phyloP scores from a whole-genome alignment of 164 flowering plant genomes.

The Echeveria elegans region DNA sequence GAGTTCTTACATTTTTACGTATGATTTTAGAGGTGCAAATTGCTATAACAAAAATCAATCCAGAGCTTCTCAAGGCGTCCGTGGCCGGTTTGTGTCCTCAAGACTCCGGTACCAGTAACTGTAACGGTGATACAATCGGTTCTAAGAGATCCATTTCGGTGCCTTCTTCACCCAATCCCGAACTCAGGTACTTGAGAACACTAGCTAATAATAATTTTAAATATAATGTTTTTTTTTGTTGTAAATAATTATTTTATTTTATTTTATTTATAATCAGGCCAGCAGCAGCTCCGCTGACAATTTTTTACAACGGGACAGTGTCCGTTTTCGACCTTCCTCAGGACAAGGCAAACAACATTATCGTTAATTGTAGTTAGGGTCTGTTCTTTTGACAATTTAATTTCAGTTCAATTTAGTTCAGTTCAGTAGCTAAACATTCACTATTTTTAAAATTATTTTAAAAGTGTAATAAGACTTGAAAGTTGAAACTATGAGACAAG shows the following conservation, averaged over 20 bases:
- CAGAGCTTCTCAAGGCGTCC: conserved; percentile 41
- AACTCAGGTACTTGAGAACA: conserved; percentile 15
- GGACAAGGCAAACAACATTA: conserved; percentile 21
- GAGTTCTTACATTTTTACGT: too few relatives aligned
- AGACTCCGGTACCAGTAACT: not conserved
- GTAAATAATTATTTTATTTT: too few relatives aligned
- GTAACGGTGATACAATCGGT: not conserved
- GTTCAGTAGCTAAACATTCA: too few relatives aligned
- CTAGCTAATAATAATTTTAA: too few relatives aligned
- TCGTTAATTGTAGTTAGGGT: not conserved
- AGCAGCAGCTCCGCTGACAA: too few relatives aligned
- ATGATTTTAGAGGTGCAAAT: conserved; percentile 32
- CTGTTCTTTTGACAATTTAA: too few relatives aligned
- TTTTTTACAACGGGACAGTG: conserved; percentile 37
- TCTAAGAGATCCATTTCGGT: conserved; percentile 15
- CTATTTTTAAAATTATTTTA: too few relatives aligned
- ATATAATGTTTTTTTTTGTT: too few relatives aligned
- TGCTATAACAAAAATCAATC: conserved; percentile 52
- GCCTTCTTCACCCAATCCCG: conserved; percentile 23
- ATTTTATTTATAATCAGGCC: too few relatives aligned
- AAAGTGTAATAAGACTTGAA: too few relatives aligned
- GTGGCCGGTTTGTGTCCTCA: conserved; percentile 19
- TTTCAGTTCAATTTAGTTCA: too few relatives aligned
- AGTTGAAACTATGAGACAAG: too few relatives aligned
- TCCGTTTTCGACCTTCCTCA: conserved; percentile 32